Percentiles rank a stretch among this genome's conserved stretches.
Conservation (phyloP, 2,329 filamentous ascomycete genomes). For the Arachnomyces sp. region DNA sequence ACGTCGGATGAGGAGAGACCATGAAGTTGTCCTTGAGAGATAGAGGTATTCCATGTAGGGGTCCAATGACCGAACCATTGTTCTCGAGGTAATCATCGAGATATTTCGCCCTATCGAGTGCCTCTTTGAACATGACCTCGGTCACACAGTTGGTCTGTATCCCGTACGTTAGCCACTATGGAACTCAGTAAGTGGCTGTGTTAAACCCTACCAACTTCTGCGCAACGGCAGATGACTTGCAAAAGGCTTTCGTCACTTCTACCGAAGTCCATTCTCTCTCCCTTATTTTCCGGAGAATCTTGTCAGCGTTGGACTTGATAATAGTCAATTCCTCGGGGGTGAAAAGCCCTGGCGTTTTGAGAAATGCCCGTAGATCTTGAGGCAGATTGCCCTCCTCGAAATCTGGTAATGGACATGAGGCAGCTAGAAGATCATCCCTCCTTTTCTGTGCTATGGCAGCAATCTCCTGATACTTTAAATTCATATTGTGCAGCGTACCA, state of each 20-base stretch:
- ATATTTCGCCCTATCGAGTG: conserved; percentile 42
- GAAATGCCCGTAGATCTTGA: conserved; percentile 12
- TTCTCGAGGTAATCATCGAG: conserved; percentile 44
- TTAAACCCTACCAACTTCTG: too few relatives aligned
- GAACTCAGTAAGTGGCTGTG: background rate
- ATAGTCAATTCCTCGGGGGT: conserved; percentile 44
- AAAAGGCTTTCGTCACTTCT: conserved; percentile 8
- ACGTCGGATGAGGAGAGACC: conserved; percentile 15
- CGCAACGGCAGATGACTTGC: too few relatives aligned
- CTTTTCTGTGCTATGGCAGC: conserved; percentile 29
- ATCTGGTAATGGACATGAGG: conserved; percentile 12
- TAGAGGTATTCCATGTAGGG: conserved; percentile 35
- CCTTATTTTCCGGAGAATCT: conserved; percentile 29
- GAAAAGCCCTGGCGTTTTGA: conserved; percentile 49
- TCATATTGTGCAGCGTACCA: conserved; percentile 13
- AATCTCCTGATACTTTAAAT: conserved; percentile 29
- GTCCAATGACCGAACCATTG: conserved; percentile 29
- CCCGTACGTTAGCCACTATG: background rate
- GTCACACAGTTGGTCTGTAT: conserved; percentile 53
- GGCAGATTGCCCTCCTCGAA: conserved; percentile 11
- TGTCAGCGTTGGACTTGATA: conserved; percentile 31
- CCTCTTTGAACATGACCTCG: conserved; percentile 49
- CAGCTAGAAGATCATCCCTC: conserved; percentile 21
- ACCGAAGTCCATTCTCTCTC: conserved; percentile 11
- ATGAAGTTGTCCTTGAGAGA: conserved; percentile 36